These are phyloP conservation scores for Smallanthus sonchifolius DNA, from an alignment of 129 eudicot species.

Conservation along the genomic window DNA sequence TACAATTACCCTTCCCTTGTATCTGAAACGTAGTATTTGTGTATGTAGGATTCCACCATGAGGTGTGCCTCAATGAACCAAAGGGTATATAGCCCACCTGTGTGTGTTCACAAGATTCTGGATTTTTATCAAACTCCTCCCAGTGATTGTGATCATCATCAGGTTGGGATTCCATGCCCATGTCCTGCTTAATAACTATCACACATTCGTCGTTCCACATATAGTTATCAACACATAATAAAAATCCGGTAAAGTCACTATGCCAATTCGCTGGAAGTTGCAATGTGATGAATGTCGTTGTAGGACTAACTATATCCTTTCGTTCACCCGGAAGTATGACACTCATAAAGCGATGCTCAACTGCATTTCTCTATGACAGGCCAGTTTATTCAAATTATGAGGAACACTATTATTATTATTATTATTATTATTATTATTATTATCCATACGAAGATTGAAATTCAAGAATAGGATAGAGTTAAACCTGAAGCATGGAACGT, in stretches of 20 bases:
- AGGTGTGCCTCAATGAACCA: neutral
- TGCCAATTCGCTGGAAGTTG: neutral
- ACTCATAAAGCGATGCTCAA: slow-evolving; percentile 1
- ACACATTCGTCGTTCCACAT: too few relatives aligned
- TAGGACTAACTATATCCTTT: neutral
- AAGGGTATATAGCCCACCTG: neutral
- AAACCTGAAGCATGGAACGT: slow-evolving; percentile 11
- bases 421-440: too few relatives aligned
- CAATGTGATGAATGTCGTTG: neutral
- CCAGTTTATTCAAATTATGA: too few relatives aligned
- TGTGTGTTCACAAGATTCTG: neutral
- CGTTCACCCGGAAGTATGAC: neutral
- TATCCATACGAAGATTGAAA: neutral
- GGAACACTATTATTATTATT: too few relatives aligned
- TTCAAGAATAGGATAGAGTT: neutral
- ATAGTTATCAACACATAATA: too few relatives aligned
- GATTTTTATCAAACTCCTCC: neutral
- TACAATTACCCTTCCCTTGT: too few relatives aligned
- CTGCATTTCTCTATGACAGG: too few relatives aligned
- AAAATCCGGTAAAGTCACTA: neutral
- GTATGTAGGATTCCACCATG: neutral
- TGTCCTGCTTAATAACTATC: neutral
- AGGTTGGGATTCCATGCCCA: neutral
- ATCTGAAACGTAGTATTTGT: neutral
- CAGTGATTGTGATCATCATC: neutral